Base-by-base conservation (phyloP, 1,284 basidiomycete genomes). In the Tilletia setariae region DNA sequence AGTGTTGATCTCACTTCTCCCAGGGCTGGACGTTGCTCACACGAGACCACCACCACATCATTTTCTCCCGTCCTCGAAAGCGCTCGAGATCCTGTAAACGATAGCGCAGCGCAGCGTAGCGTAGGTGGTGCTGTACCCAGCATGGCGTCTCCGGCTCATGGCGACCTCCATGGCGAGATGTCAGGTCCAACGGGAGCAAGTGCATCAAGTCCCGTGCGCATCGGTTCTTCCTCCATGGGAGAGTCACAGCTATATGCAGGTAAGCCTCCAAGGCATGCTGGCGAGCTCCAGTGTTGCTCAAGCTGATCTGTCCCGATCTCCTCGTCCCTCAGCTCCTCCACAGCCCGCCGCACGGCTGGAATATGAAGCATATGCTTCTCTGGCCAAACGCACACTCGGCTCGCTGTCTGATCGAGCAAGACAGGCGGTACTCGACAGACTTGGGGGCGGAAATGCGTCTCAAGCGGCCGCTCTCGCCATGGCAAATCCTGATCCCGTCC, bases 401-500 rank as follows among this genome's bases (percentile, higher is more conserved):
- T 32, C 8, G 28, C 28, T 61, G 25, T 61, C 56, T 30, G 56
- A 61, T 30, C 56, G 56, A 30, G 56, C 56, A 9, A 25, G 56
- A 0, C 56, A 61, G 32, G 56, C 56, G 8, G 56, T 61, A 7
- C 23, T 61, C 25, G 56, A 61, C 32, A 30, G 28, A 16, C 19
- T 61, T 16, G 32, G 56, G 16, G 53, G 53, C 21, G 53, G 53
- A 25, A 30, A 19, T 8, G 53, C 53, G 30, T n/a, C 53, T 11
- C 19, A 21, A 25, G 51, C 51, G 11, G 21, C 51, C 15, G 51
- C 51, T 15, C 51, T 53, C 28, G 56, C 56, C 16, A 56, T 64
- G 19, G 19, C 23, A 13, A 64, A 11, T 44, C 30, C 47, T 79
- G 93, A 99, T 80, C 94, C 95, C 0, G 88, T 98, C 35, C 91